phyloP scores from a whole-genome alignment of 2,329 filamentous ascomycete species.

The Didymella glomerata region DNA sequence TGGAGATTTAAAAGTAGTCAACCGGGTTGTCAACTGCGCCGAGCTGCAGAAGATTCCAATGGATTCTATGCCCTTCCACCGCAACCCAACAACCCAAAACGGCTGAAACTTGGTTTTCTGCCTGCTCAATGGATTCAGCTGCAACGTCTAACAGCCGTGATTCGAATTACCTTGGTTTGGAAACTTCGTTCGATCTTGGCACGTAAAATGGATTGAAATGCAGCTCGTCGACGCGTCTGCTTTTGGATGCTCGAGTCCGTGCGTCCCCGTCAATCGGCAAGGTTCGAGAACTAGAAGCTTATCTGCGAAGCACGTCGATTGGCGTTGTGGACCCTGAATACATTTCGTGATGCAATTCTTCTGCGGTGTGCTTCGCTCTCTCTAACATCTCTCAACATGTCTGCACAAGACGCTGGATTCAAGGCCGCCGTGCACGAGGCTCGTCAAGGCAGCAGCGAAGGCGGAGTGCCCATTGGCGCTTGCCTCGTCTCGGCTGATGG shows the following conservation, averaged over 20 bases:
- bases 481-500: slow-evolving; percentile 73
- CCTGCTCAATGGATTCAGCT: slow-evolving; percentile 25
- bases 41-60: slow-evolving; percentile 48
- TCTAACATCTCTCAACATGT: slow-evolving; percentile 29
- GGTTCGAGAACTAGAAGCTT: slow-evolving; percentile 25
- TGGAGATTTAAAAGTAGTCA: slow-evolving; percentile 47
- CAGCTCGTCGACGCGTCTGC: slow-evolving; percentile 13
- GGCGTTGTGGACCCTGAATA: slow-evolving; percentile 22
- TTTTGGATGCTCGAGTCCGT: slow-evolving; percentile 7
- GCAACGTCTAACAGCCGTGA: not conserved
- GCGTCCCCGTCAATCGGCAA: slow-evolving; percentile 24
- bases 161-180: not conserved
- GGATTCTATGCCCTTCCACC: slow-evolving; percentile 48
- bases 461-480: slow-evolving; percentile 67
- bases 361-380: slow-evolving; percentile 2
- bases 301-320: slow-evolving; percentile 25
- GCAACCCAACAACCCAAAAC: slow-evolving; percentile 39
- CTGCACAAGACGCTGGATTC: slow-evolving; percentile 57
- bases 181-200: not conserved
- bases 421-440: slow-evolving; percentile 67
- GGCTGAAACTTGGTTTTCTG: slow-evolving; percentile 20
- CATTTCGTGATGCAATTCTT: slow-evolving; percentile 1
- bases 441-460: slow-evolving; percentile 62
- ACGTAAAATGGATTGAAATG: slow-evolving; percentile 1
- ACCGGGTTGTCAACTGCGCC: slow-evolving; percentile 47